Evolutionary conservation across 1,139 yeast genomes (phyloP), one percentile per base, ranked within the genome.

Genomic region (Scheffersomyces titani): DNA sequence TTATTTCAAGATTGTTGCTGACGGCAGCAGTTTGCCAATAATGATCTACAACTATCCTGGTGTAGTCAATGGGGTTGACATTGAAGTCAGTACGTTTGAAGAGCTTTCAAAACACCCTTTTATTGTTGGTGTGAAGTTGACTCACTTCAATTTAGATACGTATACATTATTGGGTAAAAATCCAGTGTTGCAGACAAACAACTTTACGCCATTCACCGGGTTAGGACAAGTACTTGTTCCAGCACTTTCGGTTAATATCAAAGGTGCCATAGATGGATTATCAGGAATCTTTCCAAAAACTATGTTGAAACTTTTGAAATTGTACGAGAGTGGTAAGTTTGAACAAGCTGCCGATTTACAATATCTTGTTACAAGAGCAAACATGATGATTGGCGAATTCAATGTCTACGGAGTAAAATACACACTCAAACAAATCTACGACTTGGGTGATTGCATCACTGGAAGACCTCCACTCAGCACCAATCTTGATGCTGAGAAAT

Each of bases 221-320:
- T 67, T 80, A 45, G 85, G 85, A 21, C 84, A 81, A 65, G 69
- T 79, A 36, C 65, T 81, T 54, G 63, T 80, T 36, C 83, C 84
- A 21, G 79, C 80, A 3, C 63, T 79, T 55, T 59, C 76, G 1
- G 79, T 78, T 19, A 83, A 83, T 20, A 67, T 73, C 55, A 68
- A 69, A 56, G 84, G 83, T 50, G 73, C 84, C 44, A 76, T 81
- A 60, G 85, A 81, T 60, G 84, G 84, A n/a, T 67, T 81, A 48
- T 72, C 81, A 47, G 77, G 74, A 51, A 66, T 76, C 13, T 77
- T 78, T 61, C 82, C 82, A 45, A 77, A 74, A 55, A 61, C 70
- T 5, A 71, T 75, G 72, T 75, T 77, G 55, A 70, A 71, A 57
- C 66, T 80, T 48, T 76, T 65, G 61, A 58, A 61, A 13, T 64